Conservation (phyloP, 2,329 filamentous ascomycete genomes). For the Pseudogymnoascus sp. region DNA sequence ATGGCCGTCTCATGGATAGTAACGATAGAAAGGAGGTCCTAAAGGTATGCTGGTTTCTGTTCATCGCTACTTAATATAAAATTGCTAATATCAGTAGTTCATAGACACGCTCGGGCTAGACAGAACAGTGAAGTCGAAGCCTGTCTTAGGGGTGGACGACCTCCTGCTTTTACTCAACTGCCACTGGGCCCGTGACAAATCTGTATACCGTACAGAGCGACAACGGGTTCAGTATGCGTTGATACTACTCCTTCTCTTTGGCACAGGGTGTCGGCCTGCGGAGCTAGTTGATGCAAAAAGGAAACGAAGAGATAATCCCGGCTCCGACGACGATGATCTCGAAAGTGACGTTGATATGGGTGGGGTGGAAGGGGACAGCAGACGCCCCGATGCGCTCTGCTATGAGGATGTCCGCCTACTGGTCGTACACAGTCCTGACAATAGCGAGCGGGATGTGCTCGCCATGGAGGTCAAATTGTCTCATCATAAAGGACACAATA, state of each 20-base stretch:
- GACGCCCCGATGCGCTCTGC: constrained; percentile 5
- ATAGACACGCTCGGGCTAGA: no score
- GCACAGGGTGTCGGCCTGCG: constrained; percentile 15
- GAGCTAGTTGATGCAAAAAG: constrained; percentile 22
- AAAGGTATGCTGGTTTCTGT: no score
- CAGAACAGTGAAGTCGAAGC: background rate
- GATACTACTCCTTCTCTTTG: constrained; percentile 16
- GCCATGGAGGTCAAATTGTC: constrained; percentile 12
- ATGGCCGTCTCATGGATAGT: no score
- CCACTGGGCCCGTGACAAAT: background rate
- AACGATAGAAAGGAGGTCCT: background rate
- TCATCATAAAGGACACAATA: constrained; percentile 17
- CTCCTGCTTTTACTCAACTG: background rate
- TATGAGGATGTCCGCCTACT: constrained; percentile 13
- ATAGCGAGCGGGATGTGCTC: constrained; percentile 7
- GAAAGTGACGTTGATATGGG: background rate
- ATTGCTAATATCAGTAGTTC: background rate
- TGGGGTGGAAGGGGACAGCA: background rate
- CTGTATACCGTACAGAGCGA: constrained; percentile 19
- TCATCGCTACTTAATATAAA: background rate
- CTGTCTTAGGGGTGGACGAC: background rate
- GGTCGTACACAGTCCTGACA: constrained; percentile 13
- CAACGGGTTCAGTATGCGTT: constrained; percentile 15
- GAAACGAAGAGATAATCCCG: constrained; percentile 10
- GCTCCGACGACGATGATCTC: constrained; percentile 6